Evolutionary conservation across 2,329 filamentous ascomycete species (phyloP).

Genomic region (Davidsoniella australis): DNA sequence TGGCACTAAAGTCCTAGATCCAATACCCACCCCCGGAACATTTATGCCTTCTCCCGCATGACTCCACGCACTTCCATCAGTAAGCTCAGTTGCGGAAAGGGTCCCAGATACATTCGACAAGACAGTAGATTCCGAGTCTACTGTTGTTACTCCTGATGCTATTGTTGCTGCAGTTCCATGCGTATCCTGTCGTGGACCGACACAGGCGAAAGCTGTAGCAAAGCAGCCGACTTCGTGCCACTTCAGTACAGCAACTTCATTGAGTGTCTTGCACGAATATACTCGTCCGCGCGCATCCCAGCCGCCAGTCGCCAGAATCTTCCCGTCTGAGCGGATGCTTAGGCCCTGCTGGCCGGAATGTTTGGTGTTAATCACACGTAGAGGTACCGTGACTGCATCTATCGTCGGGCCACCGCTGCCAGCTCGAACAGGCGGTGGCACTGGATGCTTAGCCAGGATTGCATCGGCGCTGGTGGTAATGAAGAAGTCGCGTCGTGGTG

Average conservation of each 20-base stretch:
- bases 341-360: conserved; percentile 83
- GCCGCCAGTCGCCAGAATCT: conserved; percentile 74
- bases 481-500: conserved; percentile 37
- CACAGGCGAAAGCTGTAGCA: conserved; percentile 51
- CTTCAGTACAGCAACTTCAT: conserved; percentile 78
- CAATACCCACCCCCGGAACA: not conserved
- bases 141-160: not conserved
- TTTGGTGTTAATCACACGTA: conserved; percentile 56
- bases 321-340: conserved; percentile 59
- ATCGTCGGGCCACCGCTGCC: not conserved
- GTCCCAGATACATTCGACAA: too few species aligned
- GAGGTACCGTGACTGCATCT: conserved; percentile 19
- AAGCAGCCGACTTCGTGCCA: conserved; percentile 89
- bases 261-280: conserved; percentile 65
- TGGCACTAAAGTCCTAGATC: too few species aligned
- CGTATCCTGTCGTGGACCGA: conserved; percentile 16
- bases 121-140: not conserved
- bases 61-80: not conserved
- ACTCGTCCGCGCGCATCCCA: conserved; percentile 77
- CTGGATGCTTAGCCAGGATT: conserved; percentile 56
- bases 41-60: not conserved
- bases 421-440: conserved; percentile 22
- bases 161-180: not conserved
- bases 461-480: conserved; percentile 73
- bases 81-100: not conserved